These are phyloP conservation scores for Aspergillus uvarum DNA, from an alignment of 2,329 filamentous ascomycete species.

Conservation along the genomic window DNA sequence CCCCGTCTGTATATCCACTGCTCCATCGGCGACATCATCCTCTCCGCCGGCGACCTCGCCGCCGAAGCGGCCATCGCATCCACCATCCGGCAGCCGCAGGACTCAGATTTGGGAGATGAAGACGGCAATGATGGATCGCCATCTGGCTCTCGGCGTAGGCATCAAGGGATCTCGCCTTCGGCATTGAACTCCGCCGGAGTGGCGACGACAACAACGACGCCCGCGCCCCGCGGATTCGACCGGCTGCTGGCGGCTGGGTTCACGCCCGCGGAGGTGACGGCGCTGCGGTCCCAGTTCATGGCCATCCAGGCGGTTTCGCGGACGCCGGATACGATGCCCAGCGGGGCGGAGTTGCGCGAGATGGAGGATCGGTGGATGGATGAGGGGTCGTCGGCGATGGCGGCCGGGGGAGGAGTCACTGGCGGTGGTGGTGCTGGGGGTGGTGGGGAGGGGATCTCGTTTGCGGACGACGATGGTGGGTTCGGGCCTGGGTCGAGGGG, in stretches of 20 bases:
- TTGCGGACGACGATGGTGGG: constrained; percentile 43
- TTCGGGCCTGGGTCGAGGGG: constrained; percentile 45
- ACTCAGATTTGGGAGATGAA: constrained; percentile 5
- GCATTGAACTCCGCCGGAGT: background rate
- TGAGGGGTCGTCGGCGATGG: constrained; percentile 50
- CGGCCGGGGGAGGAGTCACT: constrained; percentile 39
- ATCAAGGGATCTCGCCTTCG: no score
- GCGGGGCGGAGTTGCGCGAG: constrained; percentile 68
- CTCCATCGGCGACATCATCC: constrained; percentile 74
- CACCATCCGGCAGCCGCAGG: constrained; percentile 25
- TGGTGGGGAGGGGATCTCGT: constrained; percentile 23
- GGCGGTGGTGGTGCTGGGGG: constrained; percentile 38
- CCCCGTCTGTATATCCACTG: constrained; percentile 85
- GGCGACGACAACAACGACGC: constrained; percentile 40
- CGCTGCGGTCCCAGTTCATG: constrained; percentile 83
- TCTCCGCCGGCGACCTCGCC: constrained; percentile 67
- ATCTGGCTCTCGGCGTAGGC: no score
- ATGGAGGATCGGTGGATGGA: constrained; percentile 94
- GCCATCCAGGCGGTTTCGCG: constrained; percentile 78
- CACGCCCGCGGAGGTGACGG: constrained; percentile 76
- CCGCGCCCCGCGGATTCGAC: constrained; percentile 79
- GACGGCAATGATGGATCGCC: background rate
- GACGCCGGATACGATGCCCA: constrained; percentile 86
- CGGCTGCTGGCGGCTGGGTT: constrained; percentile 79
- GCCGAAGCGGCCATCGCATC: constrained; percentile 57